Percentiles rank a stretch among this genome's conserved stretches.
Conservation (phyloP, 2,329 filamentous ascomycete genomes). For the Aspergillus sp. region DNA sequence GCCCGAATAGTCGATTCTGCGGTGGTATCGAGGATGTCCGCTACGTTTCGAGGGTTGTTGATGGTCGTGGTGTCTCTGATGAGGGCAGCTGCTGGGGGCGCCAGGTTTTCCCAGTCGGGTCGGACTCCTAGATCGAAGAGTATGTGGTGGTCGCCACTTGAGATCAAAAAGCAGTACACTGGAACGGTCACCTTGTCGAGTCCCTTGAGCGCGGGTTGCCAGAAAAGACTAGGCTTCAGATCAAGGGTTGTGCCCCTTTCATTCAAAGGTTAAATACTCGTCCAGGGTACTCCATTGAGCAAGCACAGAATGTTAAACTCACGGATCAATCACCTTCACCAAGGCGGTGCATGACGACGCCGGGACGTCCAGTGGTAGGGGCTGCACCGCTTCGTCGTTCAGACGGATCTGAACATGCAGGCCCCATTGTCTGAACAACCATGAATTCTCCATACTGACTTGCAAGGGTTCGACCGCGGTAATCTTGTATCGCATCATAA, state of each 20-base stretch:
- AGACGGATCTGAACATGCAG: too few relatives aligned
- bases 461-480: too few relatives aligned
- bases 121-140: conserved; percentile 25
- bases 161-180: conserved; percentile 1
- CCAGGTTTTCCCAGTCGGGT: conserved; percentile 16
- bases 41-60: conserved; percentile 17
- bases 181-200: not conserved
- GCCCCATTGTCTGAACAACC: too few relatives aligned
- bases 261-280: too few relatives aligned
- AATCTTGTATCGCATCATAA: too few relatives aligned
- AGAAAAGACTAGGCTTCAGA: not conserved
- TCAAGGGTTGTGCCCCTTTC: not conserved
- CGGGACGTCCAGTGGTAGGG: too few relatives aligned
- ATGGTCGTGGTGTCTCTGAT: not conserved
- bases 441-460: too few relatives aligned
- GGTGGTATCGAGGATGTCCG: conserved; percentile 16
- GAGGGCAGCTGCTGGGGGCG: conserved; percentile 7
- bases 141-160: conserved; percentile 8
- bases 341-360: too few relatives aligned
- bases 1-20: not conserved
- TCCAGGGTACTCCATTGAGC: too few relatives aligned
- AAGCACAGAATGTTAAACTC: too few relatives aligned
- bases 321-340: too few relatives aligned
- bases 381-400: too few relatives aligned
- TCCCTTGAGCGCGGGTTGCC: not conserved